These are phyloP conservation scores for Fraxinus cuspidata DNA, from an alignment of 257 asterid genomes.

Conservation along the genomic window DNA sequence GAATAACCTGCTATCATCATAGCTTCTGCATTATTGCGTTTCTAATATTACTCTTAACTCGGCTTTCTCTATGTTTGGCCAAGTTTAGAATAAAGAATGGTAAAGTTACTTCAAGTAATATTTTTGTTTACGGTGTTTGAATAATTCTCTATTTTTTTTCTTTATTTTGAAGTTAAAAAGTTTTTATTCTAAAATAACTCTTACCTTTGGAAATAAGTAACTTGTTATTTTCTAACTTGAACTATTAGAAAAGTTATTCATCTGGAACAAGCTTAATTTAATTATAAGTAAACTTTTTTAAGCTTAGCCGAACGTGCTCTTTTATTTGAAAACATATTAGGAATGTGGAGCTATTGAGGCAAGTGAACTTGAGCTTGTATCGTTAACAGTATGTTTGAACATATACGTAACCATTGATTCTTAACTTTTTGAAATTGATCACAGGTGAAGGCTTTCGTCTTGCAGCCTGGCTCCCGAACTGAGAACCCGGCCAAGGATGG, in stretches of 20 bases:
- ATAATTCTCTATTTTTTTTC: neutral
- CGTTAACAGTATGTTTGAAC: neutral
- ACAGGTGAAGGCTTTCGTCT: constrained; percentile 79
- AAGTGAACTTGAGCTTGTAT: neutral
- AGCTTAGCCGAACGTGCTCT: neutral
- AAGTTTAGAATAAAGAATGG: neutral
- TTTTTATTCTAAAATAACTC: neutral
- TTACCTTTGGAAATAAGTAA: neutral
- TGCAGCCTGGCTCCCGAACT: constrained; percentile 72
- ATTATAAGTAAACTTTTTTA: neutral
- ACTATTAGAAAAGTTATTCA: neutral
- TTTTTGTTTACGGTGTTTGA: neutral
- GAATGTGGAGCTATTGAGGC: neutral
- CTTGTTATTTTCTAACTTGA: neutral
- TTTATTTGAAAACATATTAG: neutral
- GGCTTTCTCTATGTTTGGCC: neutral
- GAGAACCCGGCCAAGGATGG: constrained; percentile 50
- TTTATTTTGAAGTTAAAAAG: neutral
- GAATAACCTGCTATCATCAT: neutral
- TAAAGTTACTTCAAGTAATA: neutral
- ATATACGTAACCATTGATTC: neutral
- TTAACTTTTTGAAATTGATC: constrained; percentile 22
- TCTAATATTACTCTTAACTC: neutral
- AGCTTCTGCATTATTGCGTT: neutral
- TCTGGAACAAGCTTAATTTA: neutral